Evolutionary conservation across 495 filamentous ascomycete species (phyloP), one percentile per base, ranked within the genome.

Genomic region (Lichina pygmaea): DNA sequence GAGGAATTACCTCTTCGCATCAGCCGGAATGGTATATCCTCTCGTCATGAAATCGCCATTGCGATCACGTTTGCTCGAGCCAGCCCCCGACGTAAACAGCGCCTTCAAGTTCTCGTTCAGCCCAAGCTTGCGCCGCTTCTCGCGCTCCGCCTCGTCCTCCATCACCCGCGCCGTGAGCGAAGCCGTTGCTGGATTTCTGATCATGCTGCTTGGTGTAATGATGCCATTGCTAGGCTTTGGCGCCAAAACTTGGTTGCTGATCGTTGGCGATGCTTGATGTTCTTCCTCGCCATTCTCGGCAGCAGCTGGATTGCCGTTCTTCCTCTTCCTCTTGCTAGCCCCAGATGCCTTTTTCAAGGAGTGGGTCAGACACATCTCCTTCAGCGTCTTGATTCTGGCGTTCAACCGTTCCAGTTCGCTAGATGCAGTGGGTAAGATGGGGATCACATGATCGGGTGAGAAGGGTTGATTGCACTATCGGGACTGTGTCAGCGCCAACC

Each of bases 121-220:
- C 48, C 65, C 68, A 49, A 82, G 52, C 56, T 81, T 93, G 41
- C 83, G 69, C 48, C 75, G 62, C 57, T 91, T 93, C 42, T 81
- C 81, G 49, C 68, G 71, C 53, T 77, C 74, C 42, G 82, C 77
- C 55, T 93, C 78, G 49, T 94, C 89, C 8, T 77, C 75, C 8
- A 93, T 55, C 0, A 97, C 85, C 50, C 71, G 82, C 0, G 77
- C 80, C 6, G 89, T 91, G 16, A 95, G 58, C 9, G 72, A 75
- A 0, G 86, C 84, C 6, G 89, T 86, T 12, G 80, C 70, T 4
- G 81, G 66, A 52, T 93, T 86, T 56, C 91, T 89, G 56, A 95
- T 93, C 30, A 71, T 66, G 7, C 46, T 42, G 41, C 24, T 46
- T 24, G 42, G 33, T 6, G 30, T 32, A 7, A 38, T 33, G 17